These are phyloP conservation scores for Venturia carpophila DNA, from an alignment of 2,329 filamentous ascomycete genomes.

Conservation along the genomic window DNA sequence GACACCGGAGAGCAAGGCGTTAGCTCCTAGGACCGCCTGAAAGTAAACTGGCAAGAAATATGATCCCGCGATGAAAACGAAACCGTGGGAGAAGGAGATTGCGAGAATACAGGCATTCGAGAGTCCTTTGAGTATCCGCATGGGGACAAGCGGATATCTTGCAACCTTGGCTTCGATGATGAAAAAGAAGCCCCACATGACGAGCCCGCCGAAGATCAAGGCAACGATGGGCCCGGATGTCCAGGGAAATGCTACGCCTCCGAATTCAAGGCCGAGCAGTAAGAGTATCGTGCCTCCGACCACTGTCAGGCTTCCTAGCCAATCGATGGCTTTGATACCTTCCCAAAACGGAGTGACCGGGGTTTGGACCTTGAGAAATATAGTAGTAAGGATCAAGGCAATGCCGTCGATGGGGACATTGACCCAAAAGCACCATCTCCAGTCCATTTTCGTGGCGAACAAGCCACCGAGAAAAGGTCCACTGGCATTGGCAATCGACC, in stretches of 20 bases:
- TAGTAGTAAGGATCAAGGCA: slow-evolving; percentile 50
- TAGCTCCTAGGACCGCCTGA: slow-evolving; percentile 62
- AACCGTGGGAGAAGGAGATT: slow-evolving; percentile 64
- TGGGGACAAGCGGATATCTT: slow-evolving; percentile 69
- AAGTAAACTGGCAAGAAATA: slow-evolving; percentile 85
- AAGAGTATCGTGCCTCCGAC: slow-evolving; percentile 78
- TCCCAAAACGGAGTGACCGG: slow-evolving; percentile 42
- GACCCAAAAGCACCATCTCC: slow-evolving; percentile 60
- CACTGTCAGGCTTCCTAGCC: slow-evolving; percentile 57
- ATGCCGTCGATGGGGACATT: slow-evolving; percentile 57
- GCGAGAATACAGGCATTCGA: slow-evolving; percentile 59
- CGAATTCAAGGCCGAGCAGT: slow-evolving; percentile 77
- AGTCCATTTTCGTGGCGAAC: slow-evolving; percentile 54
- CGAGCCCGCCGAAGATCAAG: slow-evolving; percentile 63
- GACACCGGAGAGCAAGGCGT: slow-evolving; percentile 63
- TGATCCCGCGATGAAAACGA: slow-evolving; percentile 66
- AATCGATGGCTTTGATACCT: slow-evolving; percentile 55
- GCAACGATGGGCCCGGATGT: slow-evolving; percentile 65
- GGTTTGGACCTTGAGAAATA: slow-evolving; percentile 56
- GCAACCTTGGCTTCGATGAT: slow-evolving; percentile 66
- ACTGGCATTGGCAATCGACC: slow-evolving; percentile 58
- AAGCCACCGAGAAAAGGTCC: slow-evolving; percentile 62
- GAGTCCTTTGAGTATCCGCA: slow-evolving; percentile 57
- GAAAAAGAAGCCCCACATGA: slow-evolving; percentile 58
- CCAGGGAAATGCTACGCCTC: slow-evolving; percentile 70